Evolutionary conservation across 1,139 yeast species (phyloP).

Genomic region (Kodamaea fungicola): DNA sequence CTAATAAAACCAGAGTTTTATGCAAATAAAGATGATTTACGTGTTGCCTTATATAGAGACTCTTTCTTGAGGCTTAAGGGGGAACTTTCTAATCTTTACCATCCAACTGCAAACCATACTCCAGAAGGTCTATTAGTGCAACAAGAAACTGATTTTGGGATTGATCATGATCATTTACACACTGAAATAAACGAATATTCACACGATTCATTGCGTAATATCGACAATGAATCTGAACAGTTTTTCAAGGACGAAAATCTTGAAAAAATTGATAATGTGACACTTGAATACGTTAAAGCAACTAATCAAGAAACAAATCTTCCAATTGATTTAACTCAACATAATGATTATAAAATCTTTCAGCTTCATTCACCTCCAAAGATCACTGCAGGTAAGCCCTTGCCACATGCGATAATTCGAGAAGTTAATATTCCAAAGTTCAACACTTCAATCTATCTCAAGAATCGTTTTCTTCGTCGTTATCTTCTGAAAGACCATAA

Average conservation of each 20-base stretch:
- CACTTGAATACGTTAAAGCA: neutral
- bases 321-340: neutral
- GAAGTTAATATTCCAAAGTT: constrained; percentile 10
- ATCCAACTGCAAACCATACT: neutral
- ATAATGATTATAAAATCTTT: constrained; percentile 8
- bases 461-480: constrained; percentile 16
- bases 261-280: too few species aligned
- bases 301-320: neutral
- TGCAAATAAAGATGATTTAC: constrained; percentile 16
- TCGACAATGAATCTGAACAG: too few species aligned
- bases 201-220: too few species aligned
- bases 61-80: constrained; percentile 10
- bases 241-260: too few species aligned
- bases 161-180: too few species aligned
- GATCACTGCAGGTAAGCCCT: constrained; percentile 7
- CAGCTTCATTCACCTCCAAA: constrained; percentile 11
- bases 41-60: constrained; percentile 19
- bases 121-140: neutral
- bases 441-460: constrained; percentile 9
- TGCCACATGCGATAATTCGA: constrained; percentile 13
- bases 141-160: neutral
- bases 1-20: constrained; percentile 13
- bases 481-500: constrained; percentile 11
- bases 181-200: too few species aligned
- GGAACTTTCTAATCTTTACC: neutral